phyloP scores from a whole-genome alignment of 139 green algal species.

The Deuterostichococcus epilithicus region DNA sequence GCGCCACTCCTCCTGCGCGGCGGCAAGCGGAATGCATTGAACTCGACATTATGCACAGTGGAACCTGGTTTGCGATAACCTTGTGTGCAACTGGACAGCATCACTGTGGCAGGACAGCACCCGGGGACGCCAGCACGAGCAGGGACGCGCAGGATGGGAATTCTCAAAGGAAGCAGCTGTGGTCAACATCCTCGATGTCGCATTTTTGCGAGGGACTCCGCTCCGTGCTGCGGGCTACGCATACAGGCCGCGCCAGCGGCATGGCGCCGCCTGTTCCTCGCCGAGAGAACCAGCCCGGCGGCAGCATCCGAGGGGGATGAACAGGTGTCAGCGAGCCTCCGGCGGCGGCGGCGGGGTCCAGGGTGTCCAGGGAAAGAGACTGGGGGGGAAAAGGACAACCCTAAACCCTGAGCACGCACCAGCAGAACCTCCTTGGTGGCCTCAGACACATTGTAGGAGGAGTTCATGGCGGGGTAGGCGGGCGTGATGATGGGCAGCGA shows the following conservation, averaged over 20 bases:
- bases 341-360: not conserved
- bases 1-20: constrained; percentile 38
- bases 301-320: not conserved
- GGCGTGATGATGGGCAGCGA: constrained; percentile 98
- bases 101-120: too few species aligned
- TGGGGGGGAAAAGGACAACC: not conserved
- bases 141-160: too few species aligned
- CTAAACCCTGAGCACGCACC: constrained; percentile 11
- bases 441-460: constrained; percentile 88
- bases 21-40: not conserved
- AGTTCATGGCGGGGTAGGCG: constrained; percentile 95
- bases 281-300: not conserved
- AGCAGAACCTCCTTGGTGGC: constrained; percentile 74
- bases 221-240: not conserved
- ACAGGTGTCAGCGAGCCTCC: not conserved
- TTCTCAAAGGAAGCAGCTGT: too few species aligned
- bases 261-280: not conserved
- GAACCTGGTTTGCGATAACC: not conserved
- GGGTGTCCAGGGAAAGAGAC: not conserved
- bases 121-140: not conserved
- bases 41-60: not conserved
- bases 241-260: constrained; percentile 25
- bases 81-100: not conserved
- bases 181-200: too few species aligned
- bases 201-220: too few species aligned